Evolutionary conservation across 305 asterid genomes (phyloP).

Genomic region (Plantago coronopus): DNA sequence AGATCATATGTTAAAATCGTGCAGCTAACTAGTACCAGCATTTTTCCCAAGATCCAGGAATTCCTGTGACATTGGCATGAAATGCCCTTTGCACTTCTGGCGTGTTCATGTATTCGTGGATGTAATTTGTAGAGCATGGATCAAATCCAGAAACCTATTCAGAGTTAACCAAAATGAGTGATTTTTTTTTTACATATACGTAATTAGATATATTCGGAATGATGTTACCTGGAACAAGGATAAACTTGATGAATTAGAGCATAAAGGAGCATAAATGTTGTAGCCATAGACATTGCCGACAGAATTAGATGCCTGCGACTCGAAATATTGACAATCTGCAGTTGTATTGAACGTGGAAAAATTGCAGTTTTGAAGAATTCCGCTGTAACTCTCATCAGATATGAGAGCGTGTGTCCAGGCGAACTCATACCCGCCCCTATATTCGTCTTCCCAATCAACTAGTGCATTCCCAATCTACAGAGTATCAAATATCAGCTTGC

Average conservation of each 20-base stretch:
- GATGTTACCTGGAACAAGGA: not conserved
- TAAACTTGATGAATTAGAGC: not conserved
- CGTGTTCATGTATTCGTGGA: constrained; percentile 31
- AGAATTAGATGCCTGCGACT: not conserved
- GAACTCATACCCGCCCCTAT: constrained; percentile 31
- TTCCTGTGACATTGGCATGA: no score
- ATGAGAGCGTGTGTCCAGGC: constrained; percentile 41
- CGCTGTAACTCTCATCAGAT: constrained; percentile 38
- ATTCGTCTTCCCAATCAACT: constrained; percentile 20
- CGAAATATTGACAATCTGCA: not conserved
- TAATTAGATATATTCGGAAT: not conserved
- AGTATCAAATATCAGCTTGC: not conserved
- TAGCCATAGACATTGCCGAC: not conserved
- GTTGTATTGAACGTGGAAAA: constrained; percentile 19
- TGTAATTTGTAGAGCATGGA: constrained; percentile 39
- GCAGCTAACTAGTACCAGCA: constrained; percentile 34
- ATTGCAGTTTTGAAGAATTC: constrained; percentile 29
- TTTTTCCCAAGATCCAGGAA: constrained; percentile 28
- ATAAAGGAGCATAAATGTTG: not conserved
- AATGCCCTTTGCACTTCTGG: constrained; percentile 40
- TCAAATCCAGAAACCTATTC: constrained; percentile 29
- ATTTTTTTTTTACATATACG: no score
- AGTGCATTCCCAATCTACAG: constrained; percentile 44
- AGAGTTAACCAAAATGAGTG: no score
- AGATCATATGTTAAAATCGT: not conserved